Conservation (phyloP, 2,329 filamentous ascomycete genomes). For the Trichoderma guizhouense region DNA sequence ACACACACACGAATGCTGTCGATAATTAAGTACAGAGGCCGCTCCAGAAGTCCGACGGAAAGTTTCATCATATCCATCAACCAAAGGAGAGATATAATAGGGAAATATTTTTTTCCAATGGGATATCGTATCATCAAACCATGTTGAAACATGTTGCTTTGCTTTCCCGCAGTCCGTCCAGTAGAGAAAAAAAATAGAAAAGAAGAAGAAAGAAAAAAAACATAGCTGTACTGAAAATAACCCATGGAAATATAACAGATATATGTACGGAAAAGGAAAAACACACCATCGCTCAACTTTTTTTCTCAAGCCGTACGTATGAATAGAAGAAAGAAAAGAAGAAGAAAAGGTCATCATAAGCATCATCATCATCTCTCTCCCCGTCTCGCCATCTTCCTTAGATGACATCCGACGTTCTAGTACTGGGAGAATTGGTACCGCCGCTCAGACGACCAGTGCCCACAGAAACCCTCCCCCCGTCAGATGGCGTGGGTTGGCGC, state of each 20-base stretch:
- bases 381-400: neutral
- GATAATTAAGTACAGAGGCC: neutral
- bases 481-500: constrained; percentile 44
- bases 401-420: neutral
- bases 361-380: constrained; percentile 27
- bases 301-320: constrained; percentile 12
- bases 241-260: constrained; percentile 18
- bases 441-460: constrained; percentile 39
- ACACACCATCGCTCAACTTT: constrained; percentile 8
- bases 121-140: constrained; percentile 18
- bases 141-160: constrained; percentile 13
- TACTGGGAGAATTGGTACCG: constrained; percentile 25
- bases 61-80: constrained; percentile 11
- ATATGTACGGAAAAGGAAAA: constrained; percentile 10
- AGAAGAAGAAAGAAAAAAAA: constrained; percentile 13
- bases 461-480: constrained; percentile 47
- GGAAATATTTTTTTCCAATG: neutral
- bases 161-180: constrained; percentile 7
- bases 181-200: neutral
- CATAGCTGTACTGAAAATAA: constrained; percentile 15
- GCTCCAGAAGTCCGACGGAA: neutral
- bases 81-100: neutral
- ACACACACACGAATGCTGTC: neutral
- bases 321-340: neutral
- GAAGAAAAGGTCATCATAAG: constrained; percentile 20